A percentile compares a stretch with the other conserved stretches of the same genome.
phyloP scores from a whole-genome alignment of 1,139 yeast species.

The Scheffersomyces stambukii region DNA sequence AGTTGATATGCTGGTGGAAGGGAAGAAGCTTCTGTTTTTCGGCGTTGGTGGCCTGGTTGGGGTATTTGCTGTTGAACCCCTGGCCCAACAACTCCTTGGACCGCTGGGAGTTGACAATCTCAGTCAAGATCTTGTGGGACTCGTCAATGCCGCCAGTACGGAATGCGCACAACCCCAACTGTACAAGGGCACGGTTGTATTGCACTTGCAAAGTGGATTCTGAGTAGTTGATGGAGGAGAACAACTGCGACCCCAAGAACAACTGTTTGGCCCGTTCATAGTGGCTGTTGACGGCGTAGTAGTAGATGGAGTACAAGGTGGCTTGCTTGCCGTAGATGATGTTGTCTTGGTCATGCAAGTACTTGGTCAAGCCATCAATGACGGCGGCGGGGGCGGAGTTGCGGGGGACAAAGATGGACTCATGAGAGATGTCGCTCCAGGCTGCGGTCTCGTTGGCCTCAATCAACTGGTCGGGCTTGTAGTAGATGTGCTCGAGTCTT shows the following conservation, averaged over 20 bases:
- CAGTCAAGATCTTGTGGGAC: slow-evolving; percentile 83
- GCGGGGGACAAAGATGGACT: slow-evolving; percentile 33
- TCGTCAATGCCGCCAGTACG: slow-evolving; percentile 83
- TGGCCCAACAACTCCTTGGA: slow-evolving; percentile 93
- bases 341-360: slow-evolving; percentile 63
- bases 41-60: slow-evolving; percentile 50
- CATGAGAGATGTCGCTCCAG: slow-evolving; percentile 43
- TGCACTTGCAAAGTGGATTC: slow-evolving; percentile 86
- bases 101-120: slow-evolving; percentile 81
- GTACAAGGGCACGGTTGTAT: slow-evolving; percentile 93
- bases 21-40: slow-evolving; percentile 88
- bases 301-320: slow-evolving; percentile 80
- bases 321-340: slow-evolving; percentile 77
- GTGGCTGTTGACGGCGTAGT: slow-evolving; percentile 83
- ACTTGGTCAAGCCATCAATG: slow-evolving; percentile 61
- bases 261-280: slow-evolving; percentile 84
- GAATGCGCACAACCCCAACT: slow-evolving; percentile 94
- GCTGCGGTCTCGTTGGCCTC: slow-evolving; percentile 65
- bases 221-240: slow-evolving; percentile 74
- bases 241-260: slow-evolving; percentile 81
- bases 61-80: slow-evolving; percentile 71
- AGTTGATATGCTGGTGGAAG: slow-evolving; percentile 96
- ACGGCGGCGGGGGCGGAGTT: slow-evolving; percentile 38
- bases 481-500: slow-evolving; percentile 90
- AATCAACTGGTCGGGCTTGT: slow-evolving; percentile 80